Conservation (phyloP, 2,329 filamentous ascomycete species). For the Calonectria montana region DNA sequence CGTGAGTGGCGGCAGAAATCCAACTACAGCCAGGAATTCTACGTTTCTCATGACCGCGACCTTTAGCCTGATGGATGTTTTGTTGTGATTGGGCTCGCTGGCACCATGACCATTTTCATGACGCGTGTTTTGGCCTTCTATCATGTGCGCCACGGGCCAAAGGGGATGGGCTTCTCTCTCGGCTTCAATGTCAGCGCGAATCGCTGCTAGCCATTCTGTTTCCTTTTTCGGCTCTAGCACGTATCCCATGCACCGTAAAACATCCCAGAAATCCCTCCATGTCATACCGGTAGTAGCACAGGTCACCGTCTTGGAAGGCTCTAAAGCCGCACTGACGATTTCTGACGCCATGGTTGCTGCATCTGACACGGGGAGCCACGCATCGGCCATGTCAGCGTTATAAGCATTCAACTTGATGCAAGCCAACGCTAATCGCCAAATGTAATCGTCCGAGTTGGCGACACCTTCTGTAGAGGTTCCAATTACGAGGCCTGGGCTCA, state of each 20-base stretch:
- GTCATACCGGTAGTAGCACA: background rate
- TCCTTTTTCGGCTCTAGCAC: background rate
- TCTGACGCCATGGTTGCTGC: conserved; percentile 17
- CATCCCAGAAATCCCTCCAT: background rate
- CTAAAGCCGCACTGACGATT: conserved; percentile 11
- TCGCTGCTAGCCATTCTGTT: background rate
- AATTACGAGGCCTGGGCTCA: conserved; percentile 33
- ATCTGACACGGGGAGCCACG: conserved; percentile 23
- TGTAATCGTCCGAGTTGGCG: conserved; percentile 33
- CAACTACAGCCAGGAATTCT: background rate
- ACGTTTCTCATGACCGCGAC: background rate
- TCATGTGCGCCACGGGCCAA: background rate
- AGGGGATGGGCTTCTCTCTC: background rate
- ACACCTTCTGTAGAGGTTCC: conserved; percentile 36
- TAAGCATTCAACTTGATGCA: conserved; percentile 27
- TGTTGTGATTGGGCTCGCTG: background rate
- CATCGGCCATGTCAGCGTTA: conserved; percentile 16
- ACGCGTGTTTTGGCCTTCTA: background rate
- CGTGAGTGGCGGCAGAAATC: background rate
- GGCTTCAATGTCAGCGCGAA: background rate
- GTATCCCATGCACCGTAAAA: background rate
- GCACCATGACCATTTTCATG: no score
- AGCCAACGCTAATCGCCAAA: conserved; percentile 30
- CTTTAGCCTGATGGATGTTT: background rate
- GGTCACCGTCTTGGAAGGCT: background rate